A percentile compares a stretch with the other conserved stretches of the same genome.
Evolutionary conservation across 805 yeast species (phyloP).

Genomic region (Pichia phayaonensis): DNA sequence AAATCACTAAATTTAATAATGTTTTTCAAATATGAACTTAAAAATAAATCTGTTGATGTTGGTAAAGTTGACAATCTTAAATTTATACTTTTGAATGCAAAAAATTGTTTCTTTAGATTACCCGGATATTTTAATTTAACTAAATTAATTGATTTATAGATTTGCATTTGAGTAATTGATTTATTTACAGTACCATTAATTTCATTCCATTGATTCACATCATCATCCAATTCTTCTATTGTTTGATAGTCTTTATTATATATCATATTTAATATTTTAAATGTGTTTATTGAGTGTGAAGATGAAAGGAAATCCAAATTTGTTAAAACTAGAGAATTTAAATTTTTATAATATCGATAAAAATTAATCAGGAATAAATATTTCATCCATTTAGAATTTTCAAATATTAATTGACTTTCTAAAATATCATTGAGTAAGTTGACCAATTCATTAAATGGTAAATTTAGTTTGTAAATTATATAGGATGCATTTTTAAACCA

Average conservation of each 20-base stretch:
- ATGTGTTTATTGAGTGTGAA: not conserved
- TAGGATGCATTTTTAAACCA: slow-evolving; percentile 13
- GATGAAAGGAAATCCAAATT: slow-evolving; percentile 9
- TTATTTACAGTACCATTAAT: not conserved
- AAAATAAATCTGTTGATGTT: not conserved
- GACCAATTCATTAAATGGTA: slow-evolving; percentile 6
- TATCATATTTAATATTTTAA: slow-evolving; percentile 5
- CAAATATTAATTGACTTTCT: slow-evolving; percentile 5
- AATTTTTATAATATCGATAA: not conserved
- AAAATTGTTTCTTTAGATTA: not conserved
- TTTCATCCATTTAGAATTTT: slow-evolving; percentile 7
- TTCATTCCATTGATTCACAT: slow-evolving; percentile 1
- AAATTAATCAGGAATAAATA: slow-evolving; percentile 9
- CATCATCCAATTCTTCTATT: not conserved
- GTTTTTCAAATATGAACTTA: not conserved
- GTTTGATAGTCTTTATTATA: slow-evolving; percentile 2
- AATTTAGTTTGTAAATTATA: slow-evolving; percentile 6
- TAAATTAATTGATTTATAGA: slow-evolving; percentile 4
- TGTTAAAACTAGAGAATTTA: slow-evolving; percentile 9
- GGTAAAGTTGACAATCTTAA: no score
- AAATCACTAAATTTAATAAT: not conserved
- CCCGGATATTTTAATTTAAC: slow-evolving; percentile 1
- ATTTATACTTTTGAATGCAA: not conserved
- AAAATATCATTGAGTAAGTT: slow-evolving; percentile 6
- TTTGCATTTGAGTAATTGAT: not conserved